Conservation (phyloP, 805 yeast genomes). For the Suhomyces pyralidae region DNA sequence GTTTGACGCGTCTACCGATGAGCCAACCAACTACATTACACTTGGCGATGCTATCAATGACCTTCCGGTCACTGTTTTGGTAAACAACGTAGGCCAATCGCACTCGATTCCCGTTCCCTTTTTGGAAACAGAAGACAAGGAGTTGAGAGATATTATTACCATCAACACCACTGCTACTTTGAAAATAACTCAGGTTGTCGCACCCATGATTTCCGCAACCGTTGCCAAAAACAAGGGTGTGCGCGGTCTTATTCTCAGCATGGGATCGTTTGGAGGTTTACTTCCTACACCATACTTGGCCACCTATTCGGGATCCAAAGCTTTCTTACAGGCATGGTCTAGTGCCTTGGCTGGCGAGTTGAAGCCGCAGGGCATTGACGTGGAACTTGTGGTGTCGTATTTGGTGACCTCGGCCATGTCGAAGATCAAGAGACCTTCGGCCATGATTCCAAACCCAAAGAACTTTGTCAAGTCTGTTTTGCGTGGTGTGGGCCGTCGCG, state of each 20-base stretch:
- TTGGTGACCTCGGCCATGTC: constrained; percentile 95
- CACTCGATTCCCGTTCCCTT: constrained; percentile 96
- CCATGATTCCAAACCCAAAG: constrained; percentile 77
- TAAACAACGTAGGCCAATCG: constrained; percentile 93
- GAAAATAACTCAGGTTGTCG: constrained; percentile 73
- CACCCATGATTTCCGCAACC: constrained; percentile 64
- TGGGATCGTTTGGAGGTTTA: constrained; percentile 97
- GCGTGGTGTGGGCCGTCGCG: constrained; percentile 70
- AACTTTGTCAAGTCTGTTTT: constrained; percentile 74
- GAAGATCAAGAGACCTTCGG: constrained; percentile 75
- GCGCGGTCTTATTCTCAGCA: constrained; percentile 81
- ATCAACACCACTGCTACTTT: constrained; percentile 84
- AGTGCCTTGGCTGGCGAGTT: constrained; percentile 85
- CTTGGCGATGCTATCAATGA: constrained; percentile 47
- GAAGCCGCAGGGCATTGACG: constrained; percentile 67
- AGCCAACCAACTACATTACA: constrained; percentile 50
- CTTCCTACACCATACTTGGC: constrained; percentile 91
- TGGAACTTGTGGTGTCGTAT: constrained; percentile 80
- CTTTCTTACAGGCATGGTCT: constrained; percentile 93
- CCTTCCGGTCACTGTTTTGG: constrained; percentile 66
- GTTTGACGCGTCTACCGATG: constrained; percentile 73
- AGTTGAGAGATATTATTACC: constrained; percentile 75
- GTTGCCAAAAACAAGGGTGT: constrained; percentile 38
- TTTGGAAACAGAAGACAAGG: constrained; percentile 69
- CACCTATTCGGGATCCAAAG: constrained; percentile 93